A percentile compares a stretch with the other conserved stretches of the same genome.
phyloP scores from a whole-genome alignment of 2,329 filamentous ascomycete genomes.

The Mycocentrospora acerina region DNA sequence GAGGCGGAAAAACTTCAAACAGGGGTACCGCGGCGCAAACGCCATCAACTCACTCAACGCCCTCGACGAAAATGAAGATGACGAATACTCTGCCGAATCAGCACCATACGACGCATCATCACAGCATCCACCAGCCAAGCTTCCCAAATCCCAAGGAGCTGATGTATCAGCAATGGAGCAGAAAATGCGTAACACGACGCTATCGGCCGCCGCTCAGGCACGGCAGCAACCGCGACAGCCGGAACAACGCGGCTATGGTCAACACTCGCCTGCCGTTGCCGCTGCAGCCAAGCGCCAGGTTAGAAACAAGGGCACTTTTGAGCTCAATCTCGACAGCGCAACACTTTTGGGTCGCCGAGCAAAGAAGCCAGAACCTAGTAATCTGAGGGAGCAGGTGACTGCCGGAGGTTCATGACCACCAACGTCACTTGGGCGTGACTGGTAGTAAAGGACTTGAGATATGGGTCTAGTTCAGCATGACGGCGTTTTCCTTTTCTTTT shows the following conservation, averaged over 20 bases:
- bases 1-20: constrained; percentile 77
- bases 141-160: constrained; percentile 64
- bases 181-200: constrained; percentile 80
- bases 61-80: constrained; percentile 64
- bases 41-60: constrained; percentile 67
- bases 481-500: constrained; percentile 19
- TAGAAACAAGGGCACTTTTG: constrained; percentile 78
- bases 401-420: constrained; percentile 38
- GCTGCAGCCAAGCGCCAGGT: constrained; percentile 82
- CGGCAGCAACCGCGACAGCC: constrained; percentile 52
- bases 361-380: constrained; percentile 52
- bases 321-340: constrained; percentile 87
- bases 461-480: constrained; percentile 17
- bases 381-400: constrained; percentile 47
- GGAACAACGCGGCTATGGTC: constrained; percentile 72
- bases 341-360: constrained; percentile 77
- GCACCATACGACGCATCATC: constrained; percentile 53
- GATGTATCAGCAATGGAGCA: constrained; percentile 78
- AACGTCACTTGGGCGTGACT: constrained; percentile 29
- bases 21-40: constrained; percentile 66
- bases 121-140: constrained; percentile 59
- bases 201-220: constrained; percentile 66
- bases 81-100: constrained; percentile 67
- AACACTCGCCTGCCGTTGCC: constrained; percentile 82
- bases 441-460: constrained; percentile 18